Evolutionary conservation across 805 yeast species (phyloP), one percentile per base, ranked within the genome.

Genomic region (Sungouiella blattae): DNA sequence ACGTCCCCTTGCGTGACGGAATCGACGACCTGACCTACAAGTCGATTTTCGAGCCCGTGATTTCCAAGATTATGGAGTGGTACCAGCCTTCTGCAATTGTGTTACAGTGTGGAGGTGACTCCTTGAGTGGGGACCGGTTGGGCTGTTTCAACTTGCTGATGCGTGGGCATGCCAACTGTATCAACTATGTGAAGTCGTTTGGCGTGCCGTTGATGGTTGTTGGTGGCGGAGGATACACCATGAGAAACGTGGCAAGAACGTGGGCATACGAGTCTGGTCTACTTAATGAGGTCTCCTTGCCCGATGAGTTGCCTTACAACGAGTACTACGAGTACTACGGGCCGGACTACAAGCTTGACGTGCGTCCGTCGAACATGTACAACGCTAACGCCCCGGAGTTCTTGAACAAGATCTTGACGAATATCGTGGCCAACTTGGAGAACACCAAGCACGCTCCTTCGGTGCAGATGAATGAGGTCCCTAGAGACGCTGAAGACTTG

Each of bases 221-320:
- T 14, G 98, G 98, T 26, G 98, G 98, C 32, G 98, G 98, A 49
- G 98, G 98, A 14, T 93, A 93, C 64, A 93, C 98, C 2, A 94
- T 95, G 75, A 76, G 97, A 58, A 93, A 93, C 57, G 98, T 93
- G 32, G 87, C 97, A 4, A 71, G 98, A 48, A 76, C 95, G 9
- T 91, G 98, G 98, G 78, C 96, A 2, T 89, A 73, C 54, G 98
- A 93, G 62, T 81, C 96, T 0, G 91, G 96, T 23, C 71, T 93
- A 18, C 72, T 91, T 55, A 82, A 93, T 46, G 83, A 86, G 49
- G 87, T 83, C 11, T 72, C 81, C 31, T 66, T 91, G 50, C 85
- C 87, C 17, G 63, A 81, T n/a, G 82, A 78, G 48, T 64, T 89
- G 45, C 97, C 97, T 4, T 89, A 87, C 69, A 89, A 91, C 59